Percentiles rank a stretch among this genome's conserved stretches.
Evolutionary conservation across 2,329 filamentous ascomycete species (phyloP).

Genomic region (Trichoderma citrinoviride): DNA sequence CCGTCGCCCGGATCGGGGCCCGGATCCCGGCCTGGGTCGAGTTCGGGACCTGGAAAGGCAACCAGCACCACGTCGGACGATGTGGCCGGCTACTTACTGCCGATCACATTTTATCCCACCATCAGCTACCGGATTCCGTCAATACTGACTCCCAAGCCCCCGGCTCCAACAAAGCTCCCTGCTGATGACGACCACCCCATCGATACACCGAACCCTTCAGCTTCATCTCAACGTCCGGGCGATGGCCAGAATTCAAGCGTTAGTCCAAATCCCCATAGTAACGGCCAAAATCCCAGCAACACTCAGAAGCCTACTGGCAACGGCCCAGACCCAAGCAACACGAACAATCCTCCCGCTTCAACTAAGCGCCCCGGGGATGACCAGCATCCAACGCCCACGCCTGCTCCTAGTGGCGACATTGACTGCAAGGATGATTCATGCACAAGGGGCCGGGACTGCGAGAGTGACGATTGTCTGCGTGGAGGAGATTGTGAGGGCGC

Average conservation of each 20-base stretch:
- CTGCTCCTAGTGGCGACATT: background rate
- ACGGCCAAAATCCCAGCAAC: too few species aligned
- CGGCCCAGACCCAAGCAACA: too few species aligned
- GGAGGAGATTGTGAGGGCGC: constrained; percentile 18
- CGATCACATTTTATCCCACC: constrained; percentile 9
- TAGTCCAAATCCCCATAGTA: too few species aligned
- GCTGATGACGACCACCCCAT: background rate
- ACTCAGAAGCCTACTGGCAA: too few species aligned
- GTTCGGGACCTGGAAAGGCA: background rate
- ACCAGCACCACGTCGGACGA: background rate
- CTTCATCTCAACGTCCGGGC: too few species aligned
- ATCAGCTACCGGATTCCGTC: constrained; percentile 7
- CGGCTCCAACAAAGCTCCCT: constrained; percentile 3
- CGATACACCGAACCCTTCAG: too few species aligned
- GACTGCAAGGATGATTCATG: constrained; percentile 7
- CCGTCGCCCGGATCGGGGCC: too few species aligned
- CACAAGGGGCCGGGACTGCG: constrained; percentile 2
- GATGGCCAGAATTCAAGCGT: too few species aligned
- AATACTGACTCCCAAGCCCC: background rate
- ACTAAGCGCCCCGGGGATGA: background rate
- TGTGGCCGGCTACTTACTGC: background rate
- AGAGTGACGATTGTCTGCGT: constrained; percentile 1
- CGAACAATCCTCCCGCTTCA: background rate
- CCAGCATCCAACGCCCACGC: background rate
- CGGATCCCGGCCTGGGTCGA: background rate